Evolutionary conservation across 2,329 filamentous ascomycete genomes (phyloP), one percentile per base, ranked within the genome.

Genomic region (Tolypocladium endophyticum): DNA sequence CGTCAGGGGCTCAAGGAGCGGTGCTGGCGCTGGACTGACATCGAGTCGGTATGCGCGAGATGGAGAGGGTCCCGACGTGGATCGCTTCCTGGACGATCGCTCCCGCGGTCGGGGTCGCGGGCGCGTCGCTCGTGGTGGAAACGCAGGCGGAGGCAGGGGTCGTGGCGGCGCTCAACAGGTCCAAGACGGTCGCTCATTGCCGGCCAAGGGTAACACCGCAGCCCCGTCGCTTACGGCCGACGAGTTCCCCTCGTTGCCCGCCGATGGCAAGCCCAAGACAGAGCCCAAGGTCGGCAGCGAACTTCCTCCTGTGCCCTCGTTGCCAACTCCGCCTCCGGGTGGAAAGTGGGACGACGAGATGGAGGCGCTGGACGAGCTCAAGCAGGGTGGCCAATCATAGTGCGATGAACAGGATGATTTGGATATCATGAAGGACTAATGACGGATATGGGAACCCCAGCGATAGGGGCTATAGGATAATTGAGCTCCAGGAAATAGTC

Each of bases 281-380:
- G 57, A 61, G 3, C 55, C 61, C n/a, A 58, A 67, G 9, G 47
- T 62, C 16, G 58, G 63, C 20, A 52, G 50, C 20, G 3, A 56
- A 41, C 45, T 36, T 1, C 35, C 62, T 4, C 52, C 43, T 12
- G 43, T 61, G 5, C 65, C 66, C 12, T 63, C 69, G 0, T 66
- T 66, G 16, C 66, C 67, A 0, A 55, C 71, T 53, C 66, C 70
- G 4, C 72, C 59, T 67, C 75, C 20, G 1, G 69, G 77, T 11
- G 76, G 72, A 14, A 74, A 79, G 59, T 85, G 82, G 82, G 82
- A 80, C 57, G 82, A 85, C 41, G 82, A 85, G 70, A 81, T 85
- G 75, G 80, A 80, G 56, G 79, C 74, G 6, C 70, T 79, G 16
- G 79, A 82, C 33, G 76, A 72, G 38, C 59, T 62, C n/a, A 70